Conservation (phyloP, 2,329 filamentous ascomycete genomes). For the Plenodomus tracheiphilus region DNA sequence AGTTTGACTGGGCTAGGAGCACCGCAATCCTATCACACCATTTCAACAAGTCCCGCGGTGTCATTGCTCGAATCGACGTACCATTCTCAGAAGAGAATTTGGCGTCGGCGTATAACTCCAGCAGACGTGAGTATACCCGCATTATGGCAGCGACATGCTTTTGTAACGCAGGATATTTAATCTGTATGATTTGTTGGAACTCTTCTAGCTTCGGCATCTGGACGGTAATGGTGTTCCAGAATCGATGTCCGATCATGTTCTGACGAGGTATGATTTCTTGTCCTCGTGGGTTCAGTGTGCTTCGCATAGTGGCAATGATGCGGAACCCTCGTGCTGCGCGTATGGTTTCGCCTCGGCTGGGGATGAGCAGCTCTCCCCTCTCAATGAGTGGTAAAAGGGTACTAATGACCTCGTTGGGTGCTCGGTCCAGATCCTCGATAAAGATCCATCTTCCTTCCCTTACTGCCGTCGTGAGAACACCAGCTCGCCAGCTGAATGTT, state of each 20-base stretch:
- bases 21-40: slow-evolving; percentile 79
- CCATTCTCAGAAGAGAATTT: slow-evolving; percentile 56
- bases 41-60: slow-evolving; percentile 81
- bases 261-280: slow-evolving; percentile 69
- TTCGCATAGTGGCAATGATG: slow-evolving; percentile 89
- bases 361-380: slow-evolving; percentile 84
- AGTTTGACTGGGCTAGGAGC: slow-evolving; percentile 64
- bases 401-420: slow-evolving; percentile 92
- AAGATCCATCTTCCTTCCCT: slow-evolving; percentile 94
- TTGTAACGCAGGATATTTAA: slow-evolving; percentile 70
- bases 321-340: slow-evolving; percentile 83
- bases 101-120: slow-evolving; percentile 46
- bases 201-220: slow-evolving; percentile 69
- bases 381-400: slow-evolving; percentile 91
- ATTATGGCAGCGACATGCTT: slow-evolving; percentile 60
- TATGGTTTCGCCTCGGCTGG: slow-evolving; percentile 84
- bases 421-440: slow-evolving; percentile 94
- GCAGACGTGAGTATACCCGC: slow-evolving; percentile 57
- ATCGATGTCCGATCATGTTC: slow-evolving; percentile 76
- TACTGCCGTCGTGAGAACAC: slow-evolving; percentile 91
- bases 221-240: slow-evolving; percentile 81
- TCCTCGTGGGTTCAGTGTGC: slow-evolving; percentile 65
- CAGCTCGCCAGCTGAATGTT: slow-evolving; percentile 88
- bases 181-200: slow-evolving; percentile 71
- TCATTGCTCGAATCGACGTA: slow-evolving; percentile 64